Evolutionary conservation across 495 filamentous ascomycete species (phyloP), one percentile per base, ranked within the genome.

Genomic region (Barbatosphaeria neglecta): DNA sequence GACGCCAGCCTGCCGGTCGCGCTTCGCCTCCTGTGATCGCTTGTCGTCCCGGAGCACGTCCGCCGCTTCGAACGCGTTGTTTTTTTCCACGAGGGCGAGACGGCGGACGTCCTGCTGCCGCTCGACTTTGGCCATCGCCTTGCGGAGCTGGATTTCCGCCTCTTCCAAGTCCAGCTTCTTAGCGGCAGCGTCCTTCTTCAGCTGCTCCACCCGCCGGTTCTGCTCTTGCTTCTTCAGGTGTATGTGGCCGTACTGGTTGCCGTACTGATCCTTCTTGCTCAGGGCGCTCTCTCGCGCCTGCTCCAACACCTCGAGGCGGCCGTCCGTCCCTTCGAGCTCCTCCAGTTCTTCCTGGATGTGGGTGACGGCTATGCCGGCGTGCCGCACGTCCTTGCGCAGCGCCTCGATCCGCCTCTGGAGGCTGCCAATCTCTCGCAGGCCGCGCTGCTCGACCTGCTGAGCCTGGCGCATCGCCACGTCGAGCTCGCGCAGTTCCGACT

Each of bases 31-130:
- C 5, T 74, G 60, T 5, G 50, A 53, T n/a, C 46, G 46, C 52
- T 72, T 75, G 1, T 75, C 66, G 17, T 59, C 53, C 48, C 77
- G 72, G 6, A 67, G 63, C 3, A 72, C 57, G 5, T 76, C 68
- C 16, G 84, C 63, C 3, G 43, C 53, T 13, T 73, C 68, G 22
- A 83, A 55, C 2, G 81, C 79, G 11, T 60, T 47, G 56, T 93
- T 94, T 55, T 89, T 87, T 13, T 82, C 70, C 2, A 62, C 55
- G 4, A 94, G 61, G 13, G 70, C 70, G 6, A 75, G 56, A 23
- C 66, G 64, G 24, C 81, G 77, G 25, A 71, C 63, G 4, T 76
- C 66, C 1, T 57, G 52, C 11, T 74, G 65, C 41, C 68, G 66
- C 22, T 67, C 59, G 8, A 71, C 57, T 56, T 83, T 87, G 28